Evolutionary conservation across 1,139 yeast species (phyloP).

Genomic region (Suhomyces taliae): DNA sequence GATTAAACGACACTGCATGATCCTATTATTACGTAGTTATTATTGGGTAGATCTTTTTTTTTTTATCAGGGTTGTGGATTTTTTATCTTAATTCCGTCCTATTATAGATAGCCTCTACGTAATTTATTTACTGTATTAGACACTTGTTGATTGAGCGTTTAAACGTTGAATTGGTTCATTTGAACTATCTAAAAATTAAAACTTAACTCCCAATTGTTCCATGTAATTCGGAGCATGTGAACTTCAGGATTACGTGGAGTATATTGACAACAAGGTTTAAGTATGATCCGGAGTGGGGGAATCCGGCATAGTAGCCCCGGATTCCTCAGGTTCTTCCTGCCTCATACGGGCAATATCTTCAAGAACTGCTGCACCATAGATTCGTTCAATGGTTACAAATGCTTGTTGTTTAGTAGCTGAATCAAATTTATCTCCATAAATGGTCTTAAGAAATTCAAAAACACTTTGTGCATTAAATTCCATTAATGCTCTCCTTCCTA

Average conservation of each 20-base stretch:
- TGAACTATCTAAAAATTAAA: too few relatives aligned
- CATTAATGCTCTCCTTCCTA: conserved; percentile 35
- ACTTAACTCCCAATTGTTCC: too few relatives aligned
- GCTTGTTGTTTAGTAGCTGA: conserved; percentile 21
- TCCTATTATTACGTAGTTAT: too few relatives aligned
- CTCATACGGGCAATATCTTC: conserved; percentile 3
- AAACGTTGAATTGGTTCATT: too few relatives aligned
- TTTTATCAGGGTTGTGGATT: too few relatives aligned
- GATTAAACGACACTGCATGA: too few relatives aligned
- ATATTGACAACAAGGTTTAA: not conserved
- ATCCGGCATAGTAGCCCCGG: not conserved
- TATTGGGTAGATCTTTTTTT: too few relatives aligned
- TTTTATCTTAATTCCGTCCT: too few relatives aligned
- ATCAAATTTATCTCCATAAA: conserved; percentile 32
- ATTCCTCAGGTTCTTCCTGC: conserved; percentile 1
- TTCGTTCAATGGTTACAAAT: conserved; percentile 28
- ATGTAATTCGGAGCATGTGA: not conserved
- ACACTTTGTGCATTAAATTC: conserved; percentile 38
- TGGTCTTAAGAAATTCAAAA: conserved; percentile 24
- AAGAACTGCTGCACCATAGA: conserved; percentile 19
- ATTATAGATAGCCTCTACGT: too few relatives aligned
- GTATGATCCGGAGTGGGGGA: not conserved
- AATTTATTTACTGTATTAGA: too few relatives aligned
- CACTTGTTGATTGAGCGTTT: too few relatives aligned
- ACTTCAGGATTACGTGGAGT: not conserved